Evolutionary conservation across 2,329 filamentous ascomycete species (phyloP), one percentile per base, ranked within the genome.

Genomic region (Pleoardoris graminearum): DNA sequence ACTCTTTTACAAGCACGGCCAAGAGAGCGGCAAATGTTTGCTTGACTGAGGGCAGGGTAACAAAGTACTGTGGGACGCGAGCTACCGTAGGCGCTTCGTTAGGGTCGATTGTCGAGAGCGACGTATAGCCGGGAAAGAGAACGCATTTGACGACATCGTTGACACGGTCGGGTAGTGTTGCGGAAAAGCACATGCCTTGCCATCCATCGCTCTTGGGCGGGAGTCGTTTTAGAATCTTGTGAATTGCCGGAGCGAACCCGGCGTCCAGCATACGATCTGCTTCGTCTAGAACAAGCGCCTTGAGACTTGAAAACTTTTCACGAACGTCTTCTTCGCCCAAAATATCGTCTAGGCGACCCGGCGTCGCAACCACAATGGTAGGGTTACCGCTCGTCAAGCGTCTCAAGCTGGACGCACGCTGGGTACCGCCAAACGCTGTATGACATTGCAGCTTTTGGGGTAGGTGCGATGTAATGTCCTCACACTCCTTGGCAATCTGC

Each of bases 191-290:
- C 76, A 79, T 78, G 48, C 79, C 79, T 55, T 79, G 77, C 75
- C 77, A 78, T 46, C 77, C 78, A 6, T 69, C 60, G 50, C 64
- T 72, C 72, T 82, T 83, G 6, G 77, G 71, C 8, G 81, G 81
- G 38, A 84, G 75, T 29, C 75, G 72, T 19, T 68, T 70, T 25
- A 83, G 72, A 29, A 84, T 82, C 44, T 78, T 72, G 59, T 78
- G 78, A 50, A 84, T 77, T 19, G 78, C 80, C 10, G 76, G 75
- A 22, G 81, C 71, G 58, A 84, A 84, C 21, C 82, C 81, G 46
- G 78, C 69, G 35, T 82, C 77, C 17, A 83, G 72, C 54, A 79
- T 79, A 45, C 76, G 70, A 47, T 80, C 77, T 17, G 69, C 71
- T 45, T 71, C 70, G 30, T 79, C 75, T 2, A 78, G 66, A 21